Base-by-base conservation (phyloP, 495 filamentous ascomycete genomes). In the Annulohypoxylon nitens region DNA sequence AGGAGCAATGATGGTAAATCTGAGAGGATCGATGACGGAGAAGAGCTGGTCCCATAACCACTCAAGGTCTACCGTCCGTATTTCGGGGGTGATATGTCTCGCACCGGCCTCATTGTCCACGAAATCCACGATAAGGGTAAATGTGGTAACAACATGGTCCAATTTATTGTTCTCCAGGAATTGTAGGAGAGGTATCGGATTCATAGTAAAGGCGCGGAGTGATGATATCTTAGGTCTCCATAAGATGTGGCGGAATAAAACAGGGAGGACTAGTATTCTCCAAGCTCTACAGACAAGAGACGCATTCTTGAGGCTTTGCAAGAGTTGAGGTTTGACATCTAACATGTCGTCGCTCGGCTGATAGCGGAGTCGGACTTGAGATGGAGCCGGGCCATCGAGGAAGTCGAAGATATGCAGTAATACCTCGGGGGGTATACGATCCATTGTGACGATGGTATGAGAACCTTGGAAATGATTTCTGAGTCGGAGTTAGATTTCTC, bases 41-140 rank as follows among this genome's bases (percentile, higher is more conserved):
- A 87, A 84, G 7, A 87, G 26, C 45, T 75, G 53, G 18, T 78
- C 64, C 85, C 85, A 87, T n/a, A 86, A n/a, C 80, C 79, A 85
- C 55, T 75, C 75, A 1, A 75, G 69, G 30, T 77, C 75, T 20
- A 71, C 72, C 10, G 73, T 39, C 5, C 68, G 59, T 59, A 75
- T 78, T 43, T 67, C 73, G n/a, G 70, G 70, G 25, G 67, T 69
- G 14, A 78, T 25, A 7, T 74, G 75, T 23, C 65, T 53, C 7
- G 69, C 69, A 12, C 59, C 63, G 6, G 78, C 59, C 34, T 68
- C 57, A 5, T 60, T 62, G 20, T 62, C 67, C 1, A 61, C 33
- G 36, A 67, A 71, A 48, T 66, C 61, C 11, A 82, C 67, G 8
- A 81, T 30, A 45, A 82, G 69, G 26, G 79, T 81, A 37, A 83